Conservation (phyloP, 108 stramenopile genomes). For the Chaetoceros muelleri region DNA sequence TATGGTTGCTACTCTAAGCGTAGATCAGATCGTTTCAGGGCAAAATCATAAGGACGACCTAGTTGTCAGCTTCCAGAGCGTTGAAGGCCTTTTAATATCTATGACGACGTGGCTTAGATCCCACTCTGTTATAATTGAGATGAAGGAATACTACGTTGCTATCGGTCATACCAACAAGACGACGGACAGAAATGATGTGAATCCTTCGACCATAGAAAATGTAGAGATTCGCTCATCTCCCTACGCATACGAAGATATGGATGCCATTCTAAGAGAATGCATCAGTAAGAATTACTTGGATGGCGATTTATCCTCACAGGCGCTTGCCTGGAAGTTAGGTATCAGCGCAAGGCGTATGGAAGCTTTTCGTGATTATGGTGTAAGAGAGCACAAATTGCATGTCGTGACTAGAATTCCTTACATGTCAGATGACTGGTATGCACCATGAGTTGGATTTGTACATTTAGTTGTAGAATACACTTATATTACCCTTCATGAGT, state of each 20-base stretch:
- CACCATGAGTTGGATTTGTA: background rate
- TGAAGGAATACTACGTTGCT: constrained; percentile 42
- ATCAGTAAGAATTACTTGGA: constrained; percentile 18
- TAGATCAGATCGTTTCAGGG: constrained; percentile 1
- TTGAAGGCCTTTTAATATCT: constrained; percentile 41
- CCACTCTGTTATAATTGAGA: constrained; percentile 37
- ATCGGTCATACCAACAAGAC: constrained; percentile 2
- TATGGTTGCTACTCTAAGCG: constrained; percentile 2
- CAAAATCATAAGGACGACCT: background rate
- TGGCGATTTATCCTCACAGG: constrained; percentile 25
- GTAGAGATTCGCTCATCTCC: background rate
- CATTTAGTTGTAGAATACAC: too few species aligned
- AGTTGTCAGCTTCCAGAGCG: constrained; percentile 4
- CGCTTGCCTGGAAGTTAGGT: constrained; percentile 27
- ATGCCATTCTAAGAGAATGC: constrained; percentile 21
- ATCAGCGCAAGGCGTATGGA: constrained; percentile 8
- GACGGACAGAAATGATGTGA: background rate
- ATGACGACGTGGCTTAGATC: constrained; percentile 61
- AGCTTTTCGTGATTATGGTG: constrained; percentile 18
- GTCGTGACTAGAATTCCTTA: constrained; percentile 22
- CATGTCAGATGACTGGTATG: constrained; percentile 14
- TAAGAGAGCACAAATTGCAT: constrained; percentile 13
- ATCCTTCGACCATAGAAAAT: constrained; percentile 1
- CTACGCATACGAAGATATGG: background rate
- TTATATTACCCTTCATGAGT: too few species aligned